Evolutionary conservation across 225 moss, liverwort and hornwort genomes (phyloP).

Genomic region (Pleurozium schreberi): DNA sequence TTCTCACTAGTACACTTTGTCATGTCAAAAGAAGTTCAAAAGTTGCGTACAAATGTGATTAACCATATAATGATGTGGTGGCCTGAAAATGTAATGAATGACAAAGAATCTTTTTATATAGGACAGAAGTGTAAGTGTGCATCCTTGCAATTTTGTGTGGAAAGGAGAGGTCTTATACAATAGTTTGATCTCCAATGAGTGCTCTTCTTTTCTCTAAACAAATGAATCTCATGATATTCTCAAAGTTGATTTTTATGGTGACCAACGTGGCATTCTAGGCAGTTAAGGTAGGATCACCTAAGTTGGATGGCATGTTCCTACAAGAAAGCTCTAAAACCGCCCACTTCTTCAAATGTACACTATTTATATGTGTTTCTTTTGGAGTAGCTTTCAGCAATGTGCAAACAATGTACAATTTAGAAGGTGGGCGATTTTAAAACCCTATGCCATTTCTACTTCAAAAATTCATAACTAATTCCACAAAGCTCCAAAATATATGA

Average conservation of each 20-base stretch:
- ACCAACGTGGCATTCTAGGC: accelerated
- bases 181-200: background rate
- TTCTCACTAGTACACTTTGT: background rate
- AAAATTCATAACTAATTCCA: no score
- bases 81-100: background rate
- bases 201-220: accelerated
- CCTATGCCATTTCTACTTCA: no score
- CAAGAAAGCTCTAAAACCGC: accelerated
- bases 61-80: accelerated
- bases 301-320: background rate
- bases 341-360: no score
- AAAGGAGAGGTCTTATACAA: accelerated
- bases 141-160: background rate
- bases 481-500: no score
- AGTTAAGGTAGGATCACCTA: background rate
- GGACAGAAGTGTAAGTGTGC: background rate
- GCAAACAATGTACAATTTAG: no score
- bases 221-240: accelerated
- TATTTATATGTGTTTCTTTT: no score
- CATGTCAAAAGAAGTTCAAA: background rate
- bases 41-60: background rate
- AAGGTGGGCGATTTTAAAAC: no score
- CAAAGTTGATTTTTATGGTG: accelerated
- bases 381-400: no score
- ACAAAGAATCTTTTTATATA: background rate